Conservation (phyloP, 2,329 filamentous ascomycete species). For the Microsporum canis region DNA sequence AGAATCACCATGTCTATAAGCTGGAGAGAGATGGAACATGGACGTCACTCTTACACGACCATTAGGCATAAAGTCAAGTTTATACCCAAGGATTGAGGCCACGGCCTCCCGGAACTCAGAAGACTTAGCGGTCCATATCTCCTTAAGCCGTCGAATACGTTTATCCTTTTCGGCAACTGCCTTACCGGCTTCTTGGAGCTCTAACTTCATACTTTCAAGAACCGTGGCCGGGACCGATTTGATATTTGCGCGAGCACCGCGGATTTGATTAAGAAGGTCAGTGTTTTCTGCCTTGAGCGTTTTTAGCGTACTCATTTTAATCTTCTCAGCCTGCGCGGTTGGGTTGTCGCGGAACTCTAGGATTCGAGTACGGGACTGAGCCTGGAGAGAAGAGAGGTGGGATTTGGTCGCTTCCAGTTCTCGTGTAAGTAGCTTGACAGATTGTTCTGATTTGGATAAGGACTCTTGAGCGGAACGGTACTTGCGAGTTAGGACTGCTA, state of each 20-base stretch:
- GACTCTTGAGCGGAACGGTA: slow-evolving; percentile 76
- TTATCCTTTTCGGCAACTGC: slow-evolving; percentile 63
- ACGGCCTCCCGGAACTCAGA: slow-evolving; percentile 94
- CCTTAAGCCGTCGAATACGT: slow-evolving; percentile 70
- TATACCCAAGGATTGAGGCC: slow-evolving; percentile 83
- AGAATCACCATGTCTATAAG: slow-evolving; percentile 31
- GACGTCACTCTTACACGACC: slow-evolving; percentile 86
- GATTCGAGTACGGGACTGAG: slow-evolving; percentile 65
- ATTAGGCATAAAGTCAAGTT: slow-evolving; percentile 91
- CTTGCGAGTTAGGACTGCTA: slow-evolving; percentile 77
- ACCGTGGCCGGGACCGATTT: slow-evolving; percentile 65
- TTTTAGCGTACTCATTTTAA: slow-evolving; percentile 69
- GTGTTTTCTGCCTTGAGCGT: slow-evolving; percentile 73
- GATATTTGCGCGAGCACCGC: slow-evolving; percentile 37
- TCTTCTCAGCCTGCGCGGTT: slow-evolving; percentile 69
- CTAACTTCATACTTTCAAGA: slow-evolving; percentile 61
- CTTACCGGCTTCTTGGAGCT: slow-evolving; percentile 61
- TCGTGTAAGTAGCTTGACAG: slow-evolving; percentile 58
- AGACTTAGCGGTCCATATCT: slow-evolving; percentile 84
- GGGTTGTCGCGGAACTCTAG: slow-evolving; percentile 86
- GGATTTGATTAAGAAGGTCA: slow-evolving; percentile 64
- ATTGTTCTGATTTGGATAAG: slow-evolving; percentile 56
- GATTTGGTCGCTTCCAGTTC: slow-evolving; percentile 62
- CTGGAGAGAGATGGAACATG: slow-evolving; percentile 61
- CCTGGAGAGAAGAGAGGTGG: slow-evolving; percentile 57